Base-by-base conservation (phyloP, 345 rosid genomes). In the Pugionium dolabratum region DNA sequence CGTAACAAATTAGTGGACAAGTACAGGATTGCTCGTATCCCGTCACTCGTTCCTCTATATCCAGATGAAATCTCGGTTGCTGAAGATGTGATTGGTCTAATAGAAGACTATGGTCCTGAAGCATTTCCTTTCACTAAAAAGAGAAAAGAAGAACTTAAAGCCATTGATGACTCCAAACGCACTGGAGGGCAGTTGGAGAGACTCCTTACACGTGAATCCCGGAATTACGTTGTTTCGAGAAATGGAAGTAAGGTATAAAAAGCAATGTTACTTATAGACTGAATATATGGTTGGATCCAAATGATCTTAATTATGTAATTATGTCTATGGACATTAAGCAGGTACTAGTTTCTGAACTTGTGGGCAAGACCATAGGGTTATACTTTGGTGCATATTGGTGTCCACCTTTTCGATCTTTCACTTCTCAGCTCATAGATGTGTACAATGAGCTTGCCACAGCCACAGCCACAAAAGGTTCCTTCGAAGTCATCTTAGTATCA, bases 311-410 rank as follows among this genome's bases (percentile, higher is more conserved):
- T 47, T 5, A 30, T 48, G 65, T 45, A 2, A n/a, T 68, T 54
- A 30, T 53, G 49, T 59, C 1, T 51, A n/a, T 48, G 31, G 41
- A 34, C 25, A 8, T 40, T 56, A 37, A 18, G 69, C 82, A 89
- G 96, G 72, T 79, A 55, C 18, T 53, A 34, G 76, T 80, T 44
- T 76, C 91, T 34, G 63, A 87, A 59, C 89, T 89, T 52, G 80
- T 67, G 68, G 91, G 94, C 4, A 89, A 85, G 84, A 85, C 91
- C 25, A 61, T 87, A 11, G 96, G 96, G 32, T 82, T 89, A 47
- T 82, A 83, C 79, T 84, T 87, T 56, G 91, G 89, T 8, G 89
- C 94, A 52, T 76, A 84, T 32, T 87, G 94, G 94, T 84, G 84
- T 67, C 94, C 89, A 27, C 96, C 96, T 25, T 84, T 86, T 64